These are phyloP conservation scores for Citrullus colocynthis DNA, from an alignment of 306 rosid genomes.

Conservation along the genomic window DNA sequence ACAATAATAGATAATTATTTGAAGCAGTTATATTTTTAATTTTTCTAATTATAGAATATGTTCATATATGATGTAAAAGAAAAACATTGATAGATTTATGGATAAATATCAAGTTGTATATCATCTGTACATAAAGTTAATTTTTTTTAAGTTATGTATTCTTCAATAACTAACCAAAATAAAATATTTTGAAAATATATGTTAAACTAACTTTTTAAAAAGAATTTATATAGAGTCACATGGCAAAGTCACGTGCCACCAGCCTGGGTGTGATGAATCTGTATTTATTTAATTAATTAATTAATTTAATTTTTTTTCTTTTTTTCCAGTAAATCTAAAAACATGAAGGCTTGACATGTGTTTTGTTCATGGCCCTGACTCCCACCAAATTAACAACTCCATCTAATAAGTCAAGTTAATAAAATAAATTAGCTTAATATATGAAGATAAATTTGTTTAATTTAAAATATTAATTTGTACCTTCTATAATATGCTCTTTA, in stretches of 20 bases:
- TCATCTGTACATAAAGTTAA: too few relatives aligned
- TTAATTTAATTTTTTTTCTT: background rate
- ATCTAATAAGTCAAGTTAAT: background rate
- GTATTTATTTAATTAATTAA: background rate
- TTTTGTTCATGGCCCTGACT: background rate
- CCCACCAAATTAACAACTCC: conserved; percentile 6
- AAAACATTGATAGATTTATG: too few relatives aligned
- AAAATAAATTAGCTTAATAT: background rate
- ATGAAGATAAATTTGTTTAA: background rate
- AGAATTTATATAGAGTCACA: background rate
- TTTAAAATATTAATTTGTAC: background rate
- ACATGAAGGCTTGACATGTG: background rate
- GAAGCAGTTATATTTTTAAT: too few relatives aligned
- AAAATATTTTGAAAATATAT: too few relatives aligned
- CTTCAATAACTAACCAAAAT: too few relatives aligned
- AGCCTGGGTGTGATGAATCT: background rate
- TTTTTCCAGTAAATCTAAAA: background rate
- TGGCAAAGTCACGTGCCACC: conserved; percentile 9
- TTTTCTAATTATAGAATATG: too few relatives aligned
- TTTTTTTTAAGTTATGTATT: too few relatives aligned
- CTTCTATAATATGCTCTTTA: background rate
- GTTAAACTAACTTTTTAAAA: too few relatives aligned
- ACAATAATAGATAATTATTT: too few relatives aligned
- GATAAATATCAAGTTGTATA: too few relatives aligned
- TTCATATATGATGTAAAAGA: too few relatives aligned